Percentiles rank a stretch among this genome's conserved stretches.
Conservation (phyloP, 495 filamentous ascomycete species). For the Lophiotrema nucula region DNA sequence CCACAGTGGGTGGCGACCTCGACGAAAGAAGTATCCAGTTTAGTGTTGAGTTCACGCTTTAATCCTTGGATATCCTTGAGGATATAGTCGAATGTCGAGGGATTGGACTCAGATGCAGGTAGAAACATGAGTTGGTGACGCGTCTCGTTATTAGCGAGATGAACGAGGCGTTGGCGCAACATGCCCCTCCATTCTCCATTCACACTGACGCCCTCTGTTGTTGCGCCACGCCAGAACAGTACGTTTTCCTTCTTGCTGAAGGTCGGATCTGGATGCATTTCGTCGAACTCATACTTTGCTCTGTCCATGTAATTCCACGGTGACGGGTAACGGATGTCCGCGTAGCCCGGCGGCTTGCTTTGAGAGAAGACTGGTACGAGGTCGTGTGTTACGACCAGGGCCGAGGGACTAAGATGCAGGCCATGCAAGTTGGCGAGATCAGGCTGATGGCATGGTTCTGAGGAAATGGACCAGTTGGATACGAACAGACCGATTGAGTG, state of each 20-base stretch:
- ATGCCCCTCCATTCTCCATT: slow-evolving; percentile 56
- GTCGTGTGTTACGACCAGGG: slow-evolving; percentile 59
- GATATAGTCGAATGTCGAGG: slow-evolving; percentile 16
- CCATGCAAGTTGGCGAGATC: slow-evolving; percentile 74
- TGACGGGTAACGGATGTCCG: slow-evolving; percentile 49
- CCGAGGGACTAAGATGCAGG: slow-evolving; percentile 63
- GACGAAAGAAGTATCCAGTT: slow-evolving; percentile 38
- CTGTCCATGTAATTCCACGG: slow-evolving; percentile 44
- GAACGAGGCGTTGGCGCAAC: slow-evolving; percentile 57
- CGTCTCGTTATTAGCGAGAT: slow-evolving; percentile 53
- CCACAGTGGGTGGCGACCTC: slow-evolving; percentile 55
- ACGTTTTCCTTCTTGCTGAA: slow-evolving; percentile 38
- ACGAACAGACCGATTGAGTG: slow-evolving; percentile 70
- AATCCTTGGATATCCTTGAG: slow-evolving; percentile 17
- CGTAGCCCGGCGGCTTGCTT: slow-evolving; percentile 62
- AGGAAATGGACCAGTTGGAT: slow-evolving; percentile 60
- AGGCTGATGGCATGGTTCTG: slow-evolving; percentile 74
- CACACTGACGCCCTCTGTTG: slow-evolving; percentile 52
- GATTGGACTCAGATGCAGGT: neutral
- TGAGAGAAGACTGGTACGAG: slow-evolving; percentile 74
- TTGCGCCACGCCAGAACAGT: slow-evolving; percentile 41
- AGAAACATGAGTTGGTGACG: slow-evolving; percentile 15
- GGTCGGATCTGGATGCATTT: slow-evolving; percentile 30
- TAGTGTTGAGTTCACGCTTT: slow-evolving; percentile 14
- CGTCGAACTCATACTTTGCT: slow-evolving; percentile 33